Evolutionary conservation across 768 basidiomycete species (phyloP).

Genomic region (Russula dissimulans): DNA sequence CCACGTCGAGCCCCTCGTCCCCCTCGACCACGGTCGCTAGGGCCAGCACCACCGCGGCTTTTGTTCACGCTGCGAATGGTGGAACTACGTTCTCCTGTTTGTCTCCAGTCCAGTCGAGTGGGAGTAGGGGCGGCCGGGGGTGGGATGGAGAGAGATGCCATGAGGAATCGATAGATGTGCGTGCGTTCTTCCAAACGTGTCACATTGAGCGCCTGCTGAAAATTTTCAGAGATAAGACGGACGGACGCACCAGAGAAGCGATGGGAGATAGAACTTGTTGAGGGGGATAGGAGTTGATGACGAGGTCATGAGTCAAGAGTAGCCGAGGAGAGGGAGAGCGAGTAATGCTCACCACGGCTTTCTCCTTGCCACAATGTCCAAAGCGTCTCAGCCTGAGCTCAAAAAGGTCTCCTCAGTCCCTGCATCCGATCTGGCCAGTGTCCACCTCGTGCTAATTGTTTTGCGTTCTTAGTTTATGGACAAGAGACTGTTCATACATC

Average conservation of each 20-base stretch:
- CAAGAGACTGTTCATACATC: conserved; percentile 88
- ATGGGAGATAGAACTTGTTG: neutral
- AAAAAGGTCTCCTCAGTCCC: conserved; percentile 72
- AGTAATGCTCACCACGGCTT: neutral
- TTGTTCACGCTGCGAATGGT: conserved; percentile 39
- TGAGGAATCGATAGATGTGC: conserved; percentile 18
- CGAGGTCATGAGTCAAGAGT: neutral
- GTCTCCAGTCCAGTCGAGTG: conserved; percentile 36
- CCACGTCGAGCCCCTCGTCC: conserved; percentile 29
- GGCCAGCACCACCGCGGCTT: conserved; percentile 17
- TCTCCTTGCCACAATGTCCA: conserved; percentile 51
- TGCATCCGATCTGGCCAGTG: neutral
- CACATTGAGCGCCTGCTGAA: neutral
- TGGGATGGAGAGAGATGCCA: conserved; percentile 37
- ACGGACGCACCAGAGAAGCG: neutral
- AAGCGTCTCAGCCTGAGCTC: conserved; percentile 93
- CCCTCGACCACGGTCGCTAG: conserved; percentile 20
- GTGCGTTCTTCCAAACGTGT: neutral
- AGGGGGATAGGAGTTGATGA: neutral
- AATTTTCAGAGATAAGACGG: neutral
- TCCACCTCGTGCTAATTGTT: neutral
- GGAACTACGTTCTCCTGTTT: conserved; percentile 38
- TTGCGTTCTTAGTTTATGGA: conserved; percentile 82
- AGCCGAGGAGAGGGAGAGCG: neutral
- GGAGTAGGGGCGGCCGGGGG: conserved; percentile 26